Base-by-base conservation (phyloP, 306 rosid genomes). In the Quercus aquifolioides region DNA sequence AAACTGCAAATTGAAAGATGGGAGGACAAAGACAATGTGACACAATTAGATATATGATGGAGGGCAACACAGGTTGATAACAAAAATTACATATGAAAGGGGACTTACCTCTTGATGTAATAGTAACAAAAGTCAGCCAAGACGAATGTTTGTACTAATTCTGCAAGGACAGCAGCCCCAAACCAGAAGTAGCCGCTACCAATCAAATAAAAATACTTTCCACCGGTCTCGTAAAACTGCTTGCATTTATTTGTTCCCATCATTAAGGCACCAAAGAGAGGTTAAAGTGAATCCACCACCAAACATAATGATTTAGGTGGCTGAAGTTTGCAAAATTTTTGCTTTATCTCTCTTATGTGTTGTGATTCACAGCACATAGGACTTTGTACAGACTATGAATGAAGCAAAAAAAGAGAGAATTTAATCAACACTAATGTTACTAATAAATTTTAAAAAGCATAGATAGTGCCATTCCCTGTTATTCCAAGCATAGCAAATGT, bases 81-180 rank as follows among this genome's bases (percentile, higher is more conserved):
- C 8, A 21, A 31, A 3, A 28, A 28, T 31, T 3, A 41, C 4
- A 12, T 1, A 71, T 1, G 14, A 69, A 28, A 14, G 49, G 28
- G 12, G 9, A 3, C 19, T 4, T 78, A 92, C 97, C 97, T 88
- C 82, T 91, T 88, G 3, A 86, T 71, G 76, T 94, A 92, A 80
- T 89, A 94, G 87, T 88, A 94, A 58, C 97, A 92, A 56, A 94
- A 94, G 79, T 94, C 98, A 1, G 93, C 88, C 78, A 94, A 83
- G 83, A 94, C 89, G 80, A 88, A 91, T 0, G 97, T 88, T 64
- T 91, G 97, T 63, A 94, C 81, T 74, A 92, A 65, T 72, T 92
- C 97, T 1, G 91, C 20, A 0, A 91, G 1, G 63, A 91, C 84
- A 55, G 88, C 91, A 3, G 88, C 73, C 49, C 79, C 5, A 72